Base-by-base conservation (phyloP, 805 yeast genomes). In the Nakazawaea pomicola region DNA sequence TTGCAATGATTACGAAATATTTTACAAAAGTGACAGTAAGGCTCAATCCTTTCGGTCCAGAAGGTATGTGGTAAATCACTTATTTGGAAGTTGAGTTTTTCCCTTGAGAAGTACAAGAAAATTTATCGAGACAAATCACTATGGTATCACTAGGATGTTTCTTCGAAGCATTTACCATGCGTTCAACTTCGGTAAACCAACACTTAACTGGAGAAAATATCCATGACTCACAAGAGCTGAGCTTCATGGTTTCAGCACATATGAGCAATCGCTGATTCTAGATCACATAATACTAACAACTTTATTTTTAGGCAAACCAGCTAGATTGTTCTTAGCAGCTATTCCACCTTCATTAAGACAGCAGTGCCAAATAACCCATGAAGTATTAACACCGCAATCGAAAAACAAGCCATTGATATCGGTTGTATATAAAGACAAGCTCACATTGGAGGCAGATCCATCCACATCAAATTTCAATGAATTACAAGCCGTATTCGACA, bases 381-480 rank as follows among this genome's bases (percentile, higher is more conserved):
- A 82, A 54, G 72, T 88, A 19, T 66, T 89, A 34, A 65, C 70
- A 4, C 53, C 60, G 4, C 48, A 45, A 6, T 64, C 80, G 0
- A 62, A 56, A 8, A 74, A 69, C 15, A 54, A 60, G 34, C 89
- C 95, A 12, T 52, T 69, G n/a, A 74, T 90, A 15, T 70, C 78
- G 47, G 95, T 90, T 18, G 77, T 82, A 1, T 90, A 76, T 65
- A 80, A 84, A 59, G 97, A 90, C 60, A 91, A 90, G 54, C 74
- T 78, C 37, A 73, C 70, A 4, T 61, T 86, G 63, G 73, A 70
- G 40, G 77, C 78, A 5, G 85, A 88, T 56, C 95, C 96, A 8
- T 58, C 70, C 2, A 55, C 52, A 6, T 59, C 73, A 53, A 64
- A 65, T 6, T 73, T 85, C 45, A 67, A 61, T 16, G 96, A 89